Base-by-base conservation (phyloP, 2,329 filamentous ascomycete species). In the Monosporascus sp. region DNA sequence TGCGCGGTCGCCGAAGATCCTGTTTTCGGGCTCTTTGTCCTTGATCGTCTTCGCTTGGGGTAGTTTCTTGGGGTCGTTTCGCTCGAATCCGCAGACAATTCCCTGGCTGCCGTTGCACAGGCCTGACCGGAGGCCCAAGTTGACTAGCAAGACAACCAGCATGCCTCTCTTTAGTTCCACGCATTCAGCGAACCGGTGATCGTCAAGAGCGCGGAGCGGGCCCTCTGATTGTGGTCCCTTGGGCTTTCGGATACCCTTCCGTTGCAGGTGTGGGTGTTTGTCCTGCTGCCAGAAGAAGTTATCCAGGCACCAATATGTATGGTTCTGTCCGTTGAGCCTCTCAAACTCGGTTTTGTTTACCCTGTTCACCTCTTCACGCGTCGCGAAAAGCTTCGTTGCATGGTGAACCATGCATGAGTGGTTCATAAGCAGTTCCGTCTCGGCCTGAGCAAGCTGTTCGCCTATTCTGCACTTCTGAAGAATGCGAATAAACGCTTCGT, bases 391-490 rank as follows among this genome's bases (percentile, higher is more conserved):
- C 50, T 69, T 71, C 4, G 78, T 73, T 0, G 75, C 76, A 37
- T 74, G 70, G 5, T 67, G 59, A 0, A 73, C 73, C 5, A 74
- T 64, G 4, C 70, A 73, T 0, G 67, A 54, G 50, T 79, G 76
- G 22, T 78, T 67, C 52, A 81, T 70, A 0, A 83, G 67, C 0
- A 74, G 65, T 0, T 70, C 50, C 3, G 66, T 67, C 8, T 81
- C 77, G 0, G 56, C 57, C 0, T 39, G 24, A 0, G 65, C 62
- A 0, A 82, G 66, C 0, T 58, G 53, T 11, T 69, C 56, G 1
- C 81, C 80, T 17, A 78, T 68, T 1, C 81, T 73, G 46, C 77
- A 77, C 53, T 77, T 82, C 37, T 83, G 74, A 2, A 87, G 70
- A 46, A 85, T 77, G 3, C 67, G 65, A 53, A 83, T 77, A 60